These are phyloP conservation scores for Emericellopsis terricola DNA, from an alignment of 495 filamentous ascomycete species.

Conservation along the genomic window DNA sequence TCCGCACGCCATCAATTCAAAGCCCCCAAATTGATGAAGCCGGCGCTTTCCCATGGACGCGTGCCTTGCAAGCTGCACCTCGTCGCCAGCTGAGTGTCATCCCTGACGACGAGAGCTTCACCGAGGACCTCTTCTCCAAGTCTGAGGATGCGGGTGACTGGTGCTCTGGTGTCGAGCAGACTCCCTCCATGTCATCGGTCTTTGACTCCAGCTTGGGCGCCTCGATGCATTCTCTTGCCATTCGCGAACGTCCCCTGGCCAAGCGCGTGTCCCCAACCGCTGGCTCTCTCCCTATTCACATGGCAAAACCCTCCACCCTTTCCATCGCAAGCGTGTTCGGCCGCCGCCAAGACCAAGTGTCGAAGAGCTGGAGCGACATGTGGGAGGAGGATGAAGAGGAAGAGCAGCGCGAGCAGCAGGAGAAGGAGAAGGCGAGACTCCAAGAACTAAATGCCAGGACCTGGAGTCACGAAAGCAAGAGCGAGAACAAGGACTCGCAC, in stretches of 20 bases:
- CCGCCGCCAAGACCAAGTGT: constrained; percentile 52
- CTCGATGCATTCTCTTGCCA: constrained; percentile 41
- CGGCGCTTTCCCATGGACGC: constrained; percentile 85
- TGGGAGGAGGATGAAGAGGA: constrained; percentile 83
- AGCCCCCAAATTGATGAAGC: constrained; percentile 57
- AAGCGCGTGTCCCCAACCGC: constrained; percentile 31
- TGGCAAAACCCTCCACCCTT: constrained; percentile 39
- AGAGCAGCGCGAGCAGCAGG: constrained; percentile 36
- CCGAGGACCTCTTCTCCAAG: constrained; percentile 76
- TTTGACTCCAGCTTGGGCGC: constrained; percentile 59
- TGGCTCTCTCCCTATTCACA: constrained; percentile 59
- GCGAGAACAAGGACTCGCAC: constrained; percentile 6
- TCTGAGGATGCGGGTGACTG: constrained; percentile 59
- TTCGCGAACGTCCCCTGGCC: constrained; percentile 19
- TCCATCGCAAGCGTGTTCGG: constrained; percentile 65
- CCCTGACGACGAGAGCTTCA: constrained; percentile 52
- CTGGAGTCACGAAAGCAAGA: constrained; percentile 56
- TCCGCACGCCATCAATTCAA: constrained; percentile 88
- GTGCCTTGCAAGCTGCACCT: constrained; percentile 65
- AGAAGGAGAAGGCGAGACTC: constrained; percentile 30
- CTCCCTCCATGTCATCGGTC: constrained; percentile 63
- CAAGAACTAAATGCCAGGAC: constrained; percentile 63
- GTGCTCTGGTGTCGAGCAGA: constrained; percentile 47
- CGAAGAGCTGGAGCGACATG: constrained; percentile 95
- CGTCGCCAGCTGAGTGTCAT: constrained; percentile 79